A percentile compares a stretch with the other conserved stretches of the same genome.
These are phyloP conservation scores for Alectoria sarmentosa DNA, from an alignment of 495 filamentous ascomycete species.

Conservation along the genomic window DNA sequence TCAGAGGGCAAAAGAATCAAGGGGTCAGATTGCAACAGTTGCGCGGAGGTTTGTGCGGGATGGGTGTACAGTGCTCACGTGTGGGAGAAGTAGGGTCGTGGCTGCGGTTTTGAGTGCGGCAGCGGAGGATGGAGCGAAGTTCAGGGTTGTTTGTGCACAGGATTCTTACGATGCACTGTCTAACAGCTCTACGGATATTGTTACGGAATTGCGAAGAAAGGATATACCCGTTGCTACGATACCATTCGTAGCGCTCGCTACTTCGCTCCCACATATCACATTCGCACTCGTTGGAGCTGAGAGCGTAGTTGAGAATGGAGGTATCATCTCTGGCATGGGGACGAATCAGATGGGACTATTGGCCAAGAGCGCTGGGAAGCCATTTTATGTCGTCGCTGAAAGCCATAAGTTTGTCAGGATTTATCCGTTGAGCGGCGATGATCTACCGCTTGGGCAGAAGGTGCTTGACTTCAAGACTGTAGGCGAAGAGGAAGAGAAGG, in stretches of 20 bases:
- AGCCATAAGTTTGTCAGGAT: slow-evolving; percentile 90
- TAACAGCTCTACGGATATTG: slow-evolving; percentile 44
- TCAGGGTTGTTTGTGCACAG: slow-evolving; percentile 79
- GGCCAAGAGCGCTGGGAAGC: slow-evolving; percentile 67
- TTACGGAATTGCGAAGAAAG: slow-evolving; percentile 59
- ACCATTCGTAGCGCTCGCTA: slow-evolving; percentile 70
- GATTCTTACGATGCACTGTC: slow-evolving; percentile 25
- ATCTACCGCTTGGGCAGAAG: slow-evolving; percentile 67
- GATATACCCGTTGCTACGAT: slow-evolving; percentile 83
- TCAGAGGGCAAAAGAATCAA: slow-evolving; percentile 72
- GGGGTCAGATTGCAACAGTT: slow-evolving; percentile 72
- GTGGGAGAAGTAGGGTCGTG: slow-evolving; percentile 80
- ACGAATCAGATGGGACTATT: slow-evolving; percentile 85
- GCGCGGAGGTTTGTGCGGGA: slow-evolving; percentile 72
- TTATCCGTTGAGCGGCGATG: slow-evolving; percentile 71
- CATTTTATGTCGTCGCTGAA: slow-evolving; percentile 87
- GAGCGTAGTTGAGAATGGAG: slow-evolving; percentile 88
- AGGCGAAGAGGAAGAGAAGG: slow-evolving; percentile 32
- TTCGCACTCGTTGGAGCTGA: slow-evolving; percentile 90
- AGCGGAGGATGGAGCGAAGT: slow-evolving; percentile 61
- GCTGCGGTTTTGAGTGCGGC: slow-evolving; percentile 67
- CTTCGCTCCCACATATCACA: slow-evolving; percentile 72
- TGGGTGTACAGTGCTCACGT: slow-evolving; percentile 73
- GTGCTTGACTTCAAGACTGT: slow-evolving; percentile 61
- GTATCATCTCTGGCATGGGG: slow-evolving; percentile 82